phyloP scores from a whole-genome alignment of 2,329 filamentous ascomycete genomes.

The Sphaerulina musiva region DNA sequence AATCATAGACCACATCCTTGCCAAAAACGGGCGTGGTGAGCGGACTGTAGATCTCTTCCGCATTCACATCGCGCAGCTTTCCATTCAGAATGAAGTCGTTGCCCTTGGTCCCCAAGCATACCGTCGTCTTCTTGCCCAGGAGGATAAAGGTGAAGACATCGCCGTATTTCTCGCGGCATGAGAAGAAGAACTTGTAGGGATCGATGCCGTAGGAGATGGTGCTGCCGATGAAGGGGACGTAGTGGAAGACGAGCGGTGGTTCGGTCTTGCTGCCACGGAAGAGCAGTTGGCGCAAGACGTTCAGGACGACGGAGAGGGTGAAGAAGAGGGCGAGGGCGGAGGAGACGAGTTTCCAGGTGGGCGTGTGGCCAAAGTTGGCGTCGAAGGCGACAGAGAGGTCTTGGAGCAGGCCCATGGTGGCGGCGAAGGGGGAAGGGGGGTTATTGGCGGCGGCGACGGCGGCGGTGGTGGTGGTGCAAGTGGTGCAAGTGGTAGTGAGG shows the following conservation, averaged over 20 bases:
- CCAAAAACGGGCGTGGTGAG: constrained; percentile 69
- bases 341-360: constrained; percentile 41
- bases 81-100: constrained; percentile 91
- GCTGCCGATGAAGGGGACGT: constrained; percentile 70
- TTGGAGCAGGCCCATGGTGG: constrained; percentile 28
- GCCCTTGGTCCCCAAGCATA: constrained; percentile 71
- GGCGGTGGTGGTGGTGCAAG: neutral
- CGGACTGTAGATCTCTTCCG: constrained; percentile 82
- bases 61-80: constrained; percentile 81
- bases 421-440: neutral
- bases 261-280: constrained; percentile 58
- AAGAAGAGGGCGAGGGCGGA: constrained; percentile 45
- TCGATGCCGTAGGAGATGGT: constrained; percentile 94
- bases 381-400: constrained; percentile 19
- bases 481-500: neutral
- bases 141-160: constrained; percentile 86
- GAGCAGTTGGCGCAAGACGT: constrained; percentile 72
- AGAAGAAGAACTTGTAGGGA: constrained; percentile 76
- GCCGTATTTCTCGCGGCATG: constrained; percentile 72
- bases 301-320: constrained; percentile 59
- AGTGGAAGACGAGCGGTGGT: constrained; percentile 58
- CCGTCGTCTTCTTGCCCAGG: constrained; percentile 82
- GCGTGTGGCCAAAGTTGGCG: constrained; percentile 17
- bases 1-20: constrained; percentile 82
- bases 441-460: neutral